Base-by-base conservation (phyloP, 495 filamentous ascomycete genomes). In the Usnea hakonensis region DNA sequence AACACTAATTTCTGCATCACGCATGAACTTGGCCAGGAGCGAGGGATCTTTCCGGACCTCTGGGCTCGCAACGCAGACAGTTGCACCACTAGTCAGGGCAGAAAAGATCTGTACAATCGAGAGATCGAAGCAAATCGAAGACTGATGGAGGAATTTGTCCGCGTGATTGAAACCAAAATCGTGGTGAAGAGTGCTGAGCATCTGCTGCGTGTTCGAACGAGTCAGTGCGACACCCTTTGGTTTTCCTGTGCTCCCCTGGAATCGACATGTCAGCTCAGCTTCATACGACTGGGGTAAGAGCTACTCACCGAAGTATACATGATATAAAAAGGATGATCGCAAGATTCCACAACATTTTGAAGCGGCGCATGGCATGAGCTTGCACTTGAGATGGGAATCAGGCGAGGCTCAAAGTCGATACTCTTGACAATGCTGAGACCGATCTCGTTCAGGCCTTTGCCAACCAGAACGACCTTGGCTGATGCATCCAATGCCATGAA, bases 141-240 rank as follows among this genome's bases (percentile, higher is more conserved):
- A 68, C 30, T 74, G 72, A 32, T 70, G 68, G 28, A 75, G 73
- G 50, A 75, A 67, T 8, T 32, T 68, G 40, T 72, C 69, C 14
- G 57, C 16, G 7, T 65, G 41, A 38, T 40, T 59, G 53, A 74
- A 71, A 5, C 41, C 23, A 63, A 65, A 67, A 48, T 64, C 60
- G n/a, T 64, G 32, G 38, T 70, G 59, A 28, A 66, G 40, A 14
- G 44, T 70, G 36, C 61, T 64, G 21, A 73, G 60, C 67, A 70
- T 69, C 14, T 69, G 60, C 43, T 69, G 68, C 7, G 66, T 66
- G 38, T 73, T 73, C 14, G 56, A 53, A n/a, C 66, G 63, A 8
- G 61, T 74, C 32, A 74, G 38, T 13, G 69, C 40, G 21, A 74
- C 72, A 5, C 72, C 72, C 61, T 74, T 74, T n/a, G 71, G 71